phyloP scores from a whole-genome alignment of 257 asterid genomes.

The Solanum pinnatisectum region DNA sequence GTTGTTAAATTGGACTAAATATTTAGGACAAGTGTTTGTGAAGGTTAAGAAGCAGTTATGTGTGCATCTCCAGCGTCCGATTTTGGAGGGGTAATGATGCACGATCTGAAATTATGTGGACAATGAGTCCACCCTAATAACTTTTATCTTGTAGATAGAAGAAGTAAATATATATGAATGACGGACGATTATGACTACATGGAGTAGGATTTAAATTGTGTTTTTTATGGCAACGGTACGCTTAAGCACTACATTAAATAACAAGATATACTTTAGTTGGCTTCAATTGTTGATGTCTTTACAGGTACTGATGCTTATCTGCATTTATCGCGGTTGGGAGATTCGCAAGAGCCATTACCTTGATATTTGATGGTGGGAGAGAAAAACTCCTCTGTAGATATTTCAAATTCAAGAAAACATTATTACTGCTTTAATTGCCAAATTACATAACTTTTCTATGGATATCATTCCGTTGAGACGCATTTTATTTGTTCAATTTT shows the following conservation, averaged over 20 bases:
- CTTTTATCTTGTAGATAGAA: neutral
- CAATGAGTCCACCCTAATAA: neutral
- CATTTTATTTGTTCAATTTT: neutral
- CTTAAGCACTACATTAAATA: neutral
- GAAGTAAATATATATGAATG: neutral
- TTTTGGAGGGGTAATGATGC: neutral
- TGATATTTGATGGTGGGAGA: conserved; percentile 4
- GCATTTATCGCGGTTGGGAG: conserved; percentile 41
- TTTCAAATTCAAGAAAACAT: neutral
- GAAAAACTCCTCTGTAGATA: neutral
- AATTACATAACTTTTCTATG: neutral
- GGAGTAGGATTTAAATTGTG: neutral
- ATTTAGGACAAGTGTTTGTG: neutral
- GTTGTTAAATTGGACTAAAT: neutral
- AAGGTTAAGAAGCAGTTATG: neutral
- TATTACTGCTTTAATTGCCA: neutral
- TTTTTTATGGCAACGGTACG: neutral
- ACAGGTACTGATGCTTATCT: conserved; percentile 53
- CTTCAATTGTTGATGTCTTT: neutral
- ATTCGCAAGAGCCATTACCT: conserved; percentile 48
- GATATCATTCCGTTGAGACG: neutral
- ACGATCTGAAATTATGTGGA: neutral
- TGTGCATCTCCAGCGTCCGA: neutral
- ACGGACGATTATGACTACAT: neutral
- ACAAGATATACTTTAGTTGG: neutral